Base-by-base conservation (phyloP, 306 rosid genomes). In the Dryas alaskensis region DNA sequence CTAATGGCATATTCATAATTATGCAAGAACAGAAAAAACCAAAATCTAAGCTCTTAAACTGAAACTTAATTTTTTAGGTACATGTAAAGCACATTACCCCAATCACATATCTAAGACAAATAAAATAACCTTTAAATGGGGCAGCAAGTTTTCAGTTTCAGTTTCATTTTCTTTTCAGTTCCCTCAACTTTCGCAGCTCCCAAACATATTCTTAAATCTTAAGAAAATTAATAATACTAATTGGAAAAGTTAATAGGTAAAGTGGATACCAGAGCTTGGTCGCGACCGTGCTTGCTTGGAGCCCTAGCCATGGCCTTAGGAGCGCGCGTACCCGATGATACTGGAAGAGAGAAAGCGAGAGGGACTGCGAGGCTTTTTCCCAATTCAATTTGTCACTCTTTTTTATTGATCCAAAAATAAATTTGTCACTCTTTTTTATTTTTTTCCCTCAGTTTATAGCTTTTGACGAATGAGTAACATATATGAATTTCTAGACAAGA, bases 281-380 rank as follows among this genome's bases (percentile, higher is more conserved):
- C 87, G 43, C 89, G 87, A 14, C 81, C 81, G 81, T 86, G 89
- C 81, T 86, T 86, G 76, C 69, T 81, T 49, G 87, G 82, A 70
- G 67, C 78, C 76, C 84, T 62, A 53, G 85, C 87, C 89, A 86
- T 86, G 73, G 72, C 17, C 53, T 47, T n/a, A 10, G 2, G 58
- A 55, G 60, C 60, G 31, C 1, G 25, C 3, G 11, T 1, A 27
- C 8, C 42, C 46, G 75, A 67, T 17, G 58, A 39, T 59, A 60
- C 70, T 57, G 60, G 44, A 40, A 47, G 48, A 55, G 44, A 65
- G 0, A 37, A 9, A 13, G 42, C 3, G 0, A 8, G 3, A 57
- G 42, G 65, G 17, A 50, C 54, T 13, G 7, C 3, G 47, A 59
- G 58, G 10, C 0, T 2, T 47, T 39, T 57, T 42, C 22, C 3